Evolutionary conservation across 106 monocot genomes (phyloP), one percentile per base, ranked within the genome.

Genomic region (Dioscorea zingiberensis): DNA sequence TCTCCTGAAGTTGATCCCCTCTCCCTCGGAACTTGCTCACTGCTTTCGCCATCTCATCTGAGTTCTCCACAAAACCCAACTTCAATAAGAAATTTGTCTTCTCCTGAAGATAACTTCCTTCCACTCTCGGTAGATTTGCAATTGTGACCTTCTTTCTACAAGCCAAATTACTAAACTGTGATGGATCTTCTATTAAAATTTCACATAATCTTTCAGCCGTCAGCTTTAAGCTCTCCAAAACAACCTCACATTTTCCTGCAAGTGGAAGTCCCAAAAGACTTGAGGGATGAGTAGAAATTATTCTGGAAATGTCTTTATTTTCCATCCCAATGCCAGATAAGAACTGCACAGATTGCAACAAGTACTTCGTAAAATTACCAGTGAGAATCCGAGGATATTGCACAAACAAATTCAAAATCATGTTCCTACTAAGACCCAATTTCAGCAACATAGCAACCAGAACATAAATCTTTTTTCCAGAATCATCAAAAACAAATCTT

Each of bases 381-480:
- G 77, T 62, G 4, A 90, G 73, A 67, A 87, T 66, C 25, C 59
- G 90, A 61, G 94, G 90, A 47, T 80, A 74, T 44, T 75, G 81
- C 69, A 84, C 58, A 54, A 94, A 85, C 15, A 94, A 74, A 45
- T 27, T 57, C 29, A 85, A 54, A 58, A 94, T 82, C 1, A 58
- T 57, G 13, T 71, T 54, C 62, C 55, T 82, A 47, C 65, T 78
- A 53, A 87, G 59, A 22, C 94, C 94, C 46, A 87, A 53, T 75
- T 94, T 94, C 64, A 84, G 64, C 49, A 90, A 74, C 67, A 82
- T 45, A n/a, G 81, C 84, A 47, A 85, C 87, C 48, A 94, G 55
- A 14, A 78, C 66, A 70, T 87, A 90, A 54, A 94, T 80, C 61
- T 90, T 90, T 64, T 87, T 94, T 46, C 94, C 94, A 21, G 90